Evolutionary conservation across 2,329 filamentous ascomycete species (phyloP), one percentile per base, ranked within the genome.

Genomic region (Penicillium oxalicum): DNA sequence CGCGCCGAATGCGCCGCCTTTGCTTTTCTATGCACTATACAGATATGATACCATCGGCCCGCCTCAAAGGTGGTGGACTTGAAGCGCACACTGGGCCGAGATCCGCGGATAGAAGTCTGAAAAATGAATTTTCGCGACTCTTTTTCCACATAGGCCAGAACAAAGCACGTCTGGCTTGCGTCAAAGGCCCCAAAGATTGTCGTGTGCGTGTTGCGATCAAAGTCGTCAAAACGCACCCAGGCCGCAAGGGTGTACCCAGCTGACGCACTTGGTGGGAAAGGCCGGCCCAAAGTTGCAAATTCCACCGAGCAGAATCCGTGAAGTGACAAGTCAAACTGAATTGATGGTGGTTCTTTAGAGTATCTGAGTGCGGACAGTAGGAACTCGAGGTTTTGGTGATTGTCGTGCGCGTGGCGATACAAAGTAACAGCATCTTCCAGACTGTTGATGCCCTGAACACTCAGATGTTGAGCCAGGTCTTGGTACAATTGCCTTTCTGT

Each of bases 111-210:
- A 13, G 93, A 96, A 6, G 94, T 97, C 70, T 98, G 93, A 5
- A 98, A 75, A 57, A 98, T 98, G 57, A 98, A 87, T 69, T 95
- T 93, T 52, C 81, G 87, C 2, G 89, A 95, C 66, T 96, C 91
- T 63, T 86, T 90, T 66, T 98, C 94, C 35, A 98, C 77, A 63
- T 98, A 98, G 51, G 90, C 84, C 58, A 98, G 81, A 33, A 98
- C 73, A 62, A 98, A 98, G 68, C 93, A 98, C 4, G 88, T 89
- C 67, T 97, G 91, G 4, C 83, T 89, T 3, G 85, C 78, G 70
- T 98, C 93, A 68, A 94, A 97, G 7, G 93, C 88, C 26, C 93
- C 93, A 66, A 98, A 98, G 11, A 98, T 79, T 0, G 93, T 98
- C 0, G 93, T 98, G 67, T 98, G 93, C 12, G 87, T 84, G 40